phyloP scores from a whole-genome alignment of 2,329 filamentous ascomycete genomes.

The Pezicula carpinea region DNA sequence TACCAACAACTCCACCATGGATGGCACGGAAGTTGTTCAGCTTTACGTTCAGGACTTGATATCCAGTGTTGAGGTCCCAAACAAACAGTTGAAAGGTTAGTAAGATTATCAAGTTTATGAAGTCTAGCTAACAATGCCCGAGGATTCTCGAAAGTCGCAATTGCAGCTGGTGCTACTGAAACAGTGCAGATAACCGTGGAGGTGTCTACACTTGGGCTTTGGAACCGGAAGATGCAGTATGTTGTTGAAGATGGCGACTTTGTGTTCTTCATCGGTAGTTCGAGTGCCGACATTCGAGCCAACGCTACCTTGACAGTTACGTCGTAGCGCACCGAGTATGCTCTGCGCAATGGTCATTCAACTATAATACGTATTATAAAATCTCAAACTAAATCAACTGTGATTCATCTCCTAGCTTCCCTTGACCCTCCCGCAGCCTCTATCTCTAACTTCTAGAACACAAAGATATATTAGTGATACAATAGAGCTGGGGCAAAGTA shows the following conservation, averaged over 20 bases:
- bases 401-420: too few species aligned
- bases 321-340: too few species aligned
- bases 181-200: conserved; percentile 55
- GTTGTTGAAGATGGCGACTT: conserved; percentile 71
- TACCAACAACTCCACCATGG: conserved; percentile 52
- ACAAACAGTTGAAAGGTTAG: conserved; percentile 58
- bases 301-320: conserved; percentile 52
- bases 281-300: conserved; percentile 49
- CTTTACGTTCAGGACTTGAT: conserved; percentile 49
- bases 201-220: conserved; percentile 65
- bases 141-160: conserved; percentile 59
- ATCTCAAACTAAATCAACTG: too few species aligned
- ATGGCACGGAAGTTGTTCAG: conserved; percentile 51
- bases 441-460: too few species aligned
- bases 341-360: too few species aligned
- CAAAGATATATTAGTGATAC: too few species aligned
- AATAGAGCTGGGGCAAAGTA: too few species aligned
- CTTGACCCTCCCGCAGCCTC: too few species aligned
- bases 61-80: conserved; percentile 58
- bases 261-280: conserved; percentile 54
- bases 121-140: background rate
- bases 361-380: too few species aligned
- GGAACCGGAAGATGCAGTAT: conserved; percentile 67
- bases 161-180: conserved; percentile 48
- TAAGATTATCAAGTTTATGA: background rate